Base-by-base conservation (phyloP, 1,284 basidiomycete species). In the Ustilago hordei region DNA sequence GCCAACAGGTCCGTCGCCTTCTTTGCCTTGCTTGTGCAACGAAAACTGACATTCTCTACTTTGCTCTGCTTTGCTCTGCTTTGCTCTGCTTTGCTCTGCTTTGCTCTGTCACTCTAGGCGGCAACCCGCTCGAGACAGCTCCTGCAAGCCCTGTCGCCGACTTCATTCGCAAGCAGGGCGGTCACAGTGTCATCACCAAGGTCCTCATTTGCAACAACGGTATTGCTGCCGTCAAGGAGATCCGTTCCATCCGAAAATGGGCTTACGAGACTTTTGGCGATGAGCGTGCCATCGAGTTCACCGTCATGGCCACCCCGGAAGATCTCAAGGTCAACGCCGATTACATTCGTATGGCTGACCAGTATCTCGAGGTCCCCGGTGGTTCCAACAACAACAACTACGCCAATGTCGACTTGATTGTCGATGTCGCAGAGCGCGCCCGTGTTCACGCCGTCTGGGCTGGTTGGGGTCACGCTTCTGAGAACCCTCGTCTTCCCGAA, bases 331-430 rank as follows among this genome's bases (percentile, higher is more conserved):
- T 98, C 87, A 99, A 99, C 85, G 97, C 97, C 48, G 97, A 99
- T 87, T 99, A 99, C 88, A 99, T 99, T 87, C 93, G 97, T 80
- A 99, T 99, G 97, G 97, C 97, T 39, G 97, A 99, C 87, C 92
- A 95, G 84, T 99, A 97, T 86, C 93, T 99, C 82, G 97, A 99
- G 88, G 97, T 99, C 8, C 96, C 97, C 31, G 97, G 97, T 79
- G 97, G 97, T 72, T 91, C 92, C 56, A 99, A 99, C 88, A 99
- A 99, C 90, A 97, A 99, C 90, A 99, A 99, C 88, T 99, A 99
- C 86, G 97, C 97, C 82, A 99, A 99, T 86, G 97, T 99, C 82
- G 97, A 99, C 86, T 92, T 98, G 83, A 99, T 99, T 84, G 94
- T 99, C 75, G 97, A 99, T 85, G 91, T 99, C 69, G 97, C 97